Evolutionary conservation across 2,329 filamentous ascomycete species (phyloP).

Genomic region (Cryphonectria carpinicola): DNA sequence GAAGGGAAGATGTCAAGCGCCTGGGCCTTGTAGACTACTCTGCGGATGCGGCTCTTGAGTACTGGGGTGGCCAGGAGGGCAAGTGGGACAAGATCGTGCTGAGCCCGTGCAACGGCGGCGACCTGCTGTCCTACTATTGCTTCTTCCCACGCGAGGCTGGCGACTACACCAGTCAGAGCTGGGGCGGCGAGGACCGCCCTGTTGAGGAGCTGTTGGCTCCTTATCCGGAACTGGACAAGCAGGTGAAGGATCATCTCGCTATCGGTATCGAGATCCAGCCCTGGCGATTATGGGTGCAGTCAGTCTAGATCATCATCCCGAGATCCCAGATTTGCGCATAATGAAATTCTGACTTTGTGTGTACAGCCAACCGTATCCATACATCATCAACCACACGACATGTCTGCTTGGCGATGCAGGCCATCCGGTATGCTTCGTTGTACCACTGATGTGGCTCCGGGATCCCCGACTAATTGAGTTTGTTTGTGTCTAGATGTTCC

Average conservation of each 20-base stretch:
- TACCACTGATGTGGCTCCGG: too few species aligned
- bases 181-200: conserved; percentile 56
- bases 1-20: conserved; percentile 61
- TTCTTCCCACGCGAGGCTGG: conserved; percentile 66
- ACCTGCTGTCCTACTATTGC: conserved; percentile 70
- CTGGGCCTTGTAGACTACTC: conserved; percentile 68
- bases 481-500: conserved; percentile 58
- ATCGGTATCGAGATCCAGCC: conserved; percentile 67
- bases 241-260: conserved; percentile 59
- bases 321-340: neutral
- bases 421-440: conserved; percentile 55
- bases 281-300: conserved; percentile 68
- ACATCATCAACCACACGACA: conserved; percentile 53
- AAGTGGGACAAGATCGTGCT: conserved; percentile 73
- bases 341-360: conserved; percentile 21
- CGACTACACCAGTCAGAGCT: conserved; percentile 64
- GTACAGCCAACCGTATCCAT: conserved; percentile 57
- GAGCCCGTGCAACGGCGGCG: conserved; percentile 69
- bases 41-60: conserved; percentile 63
- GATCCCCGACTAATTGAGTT: neutral
- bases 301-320: conserved; percentile 24
- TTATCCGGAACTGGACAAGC: conserved; percentile 62
- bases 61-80: conserved; percentile 69
- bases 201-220: conserved; percentile 64
- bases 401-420: conserved; percentile 69